Conservation (phyloP, 331 rosid genomes). For the Erythrophleum ivorense region DNA sequence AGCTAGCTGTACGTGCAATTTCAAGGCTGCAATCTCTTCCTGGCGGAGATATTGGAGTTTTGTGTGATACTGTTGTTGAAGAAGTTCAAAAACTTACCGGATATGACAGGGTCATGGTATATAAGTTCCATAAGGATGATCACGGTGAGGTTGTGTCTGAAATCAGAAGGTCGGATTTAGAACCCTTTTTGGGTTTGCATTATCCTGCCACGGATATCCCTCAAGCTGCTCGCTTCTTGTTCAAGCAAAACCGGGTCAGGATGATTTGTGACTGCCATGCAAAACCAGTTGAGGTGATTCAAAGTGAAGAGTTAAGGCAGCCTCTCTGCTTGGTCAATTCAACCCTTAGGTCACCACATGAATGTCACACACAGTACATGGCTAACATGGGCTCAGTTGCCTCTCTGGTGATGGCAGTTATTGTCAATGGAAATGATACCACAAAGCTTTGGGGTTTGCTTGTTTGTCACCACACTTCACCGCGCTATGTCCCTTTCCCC, state of each 20-base stretch:
- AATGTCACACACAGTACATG: conserved; percentile 80
- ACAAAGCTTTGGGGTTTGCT: conserved; percentile 90
- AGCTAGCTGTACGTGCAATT: conserved; percentile 81
- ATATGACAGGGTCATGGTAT: conserved; percentile 89
- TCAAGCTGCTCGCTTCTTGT: conserved; percentile 84
- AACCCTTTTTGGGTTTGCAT: conserved; percentile 78
- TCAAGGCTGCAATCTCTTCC: conserved; percentile 86
- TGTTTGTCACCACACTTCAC: conserved; percentile 85
- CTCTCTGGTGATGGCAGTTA: conserved; percentile 73
- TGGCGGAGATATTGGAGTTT: conserved; percentile 67
- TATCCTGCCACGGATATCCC: conserved; percentile 91
- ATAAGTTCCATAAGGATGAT: conserved; percentile 85
- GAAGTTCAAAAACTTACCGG: conserved; percentile 87
- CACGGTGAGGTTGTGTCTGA: conserved; percentile 92
- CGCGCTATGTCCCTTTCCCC: conserved; percentile 78
- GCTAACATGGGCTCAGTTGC: conserved; percentile 81
- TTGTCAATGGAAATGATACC: conserved; percentile 57
- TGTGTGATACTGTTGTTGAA: conserved; percentile 82
- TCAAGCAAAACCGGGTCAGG: conserved; percentile 79
- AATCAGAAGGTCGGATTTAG: conserved; percentile 74
- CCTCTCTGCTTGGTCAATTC: conserved; percentile 88
- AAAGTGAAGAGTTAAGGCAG: conserved; percentile 62
- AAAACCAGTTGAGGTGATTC: conserved; percentile 62
- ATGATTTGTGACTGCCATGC: conserved; percentile 82
- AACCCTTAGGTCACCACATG: conserved; percentile 81